Evolutionary conservation across 129 eudicot species (phyloP).

Genomic region (Tagetes patula): DNA sequence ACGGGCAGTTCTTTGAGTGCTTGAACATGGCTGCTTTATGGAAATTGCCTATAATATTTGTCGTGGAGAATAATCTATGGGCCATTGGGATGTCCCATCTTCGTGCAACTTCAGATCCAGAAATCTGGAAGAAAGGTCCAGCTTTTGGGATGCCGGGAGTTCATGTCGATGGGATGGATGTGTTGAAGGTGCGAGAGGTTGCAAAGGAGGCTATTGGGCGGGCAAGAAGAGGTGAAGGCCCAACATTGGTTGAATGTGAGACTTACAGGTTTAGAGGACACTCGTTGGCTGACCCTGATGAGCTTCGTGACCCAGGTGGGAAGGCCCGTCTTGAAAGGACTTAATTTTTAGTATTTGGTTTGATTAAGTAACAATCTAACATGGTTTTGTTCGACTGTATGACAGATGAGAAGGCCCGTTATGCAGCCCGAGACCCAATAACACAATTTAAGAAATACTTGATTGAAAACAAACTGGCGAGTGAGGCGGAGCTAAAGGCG

Average conservation of each 20-base stretch:
- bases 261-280: constrained; percentile 35
- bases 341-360: neutral
- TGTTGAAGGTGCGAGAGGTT: constrained; percentile 34
- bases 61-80: constrained; percentile 33
- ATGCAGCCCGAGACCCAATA: constrained; percentile 32
- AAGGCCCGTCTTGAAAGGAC: neutral
- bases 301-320: constrained; percentile 34
- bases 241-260: constrained; percentile 33
- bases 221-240: constrained; percentile 32
- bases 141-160: constrained; percentile 35
- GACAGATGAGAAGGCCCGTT: constrained; percentile 33
- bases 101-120: constrained; percentile 34
- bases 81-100: constrained; percentile 36
- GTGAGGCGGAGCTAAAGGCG: constrained; percentile 28
- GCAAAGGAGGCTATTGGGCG: constrained; percentile 32
- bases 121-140: constrained; percentile 32
- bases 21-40: constrained; percentile 34
- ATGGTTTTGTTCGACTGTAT: neutral
- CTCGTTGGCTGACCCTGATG: constrained; percentile 37
- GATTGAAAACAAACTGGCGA: constrained; percentile 25
- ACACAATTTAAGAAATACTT: constrained; percentile 27
- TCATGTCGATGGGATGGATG: constrained; percentile 35
- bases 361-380: neutral
- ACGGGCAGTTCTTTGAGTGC: constrained; percentile 34
- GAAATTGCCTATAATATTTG: constrained; percentile 32